These are phyloP conservation scores for Suhomyces tanzawaensis DNA, from an alignment of 805 yeast species.

Conservation along the genomic window DNA sequence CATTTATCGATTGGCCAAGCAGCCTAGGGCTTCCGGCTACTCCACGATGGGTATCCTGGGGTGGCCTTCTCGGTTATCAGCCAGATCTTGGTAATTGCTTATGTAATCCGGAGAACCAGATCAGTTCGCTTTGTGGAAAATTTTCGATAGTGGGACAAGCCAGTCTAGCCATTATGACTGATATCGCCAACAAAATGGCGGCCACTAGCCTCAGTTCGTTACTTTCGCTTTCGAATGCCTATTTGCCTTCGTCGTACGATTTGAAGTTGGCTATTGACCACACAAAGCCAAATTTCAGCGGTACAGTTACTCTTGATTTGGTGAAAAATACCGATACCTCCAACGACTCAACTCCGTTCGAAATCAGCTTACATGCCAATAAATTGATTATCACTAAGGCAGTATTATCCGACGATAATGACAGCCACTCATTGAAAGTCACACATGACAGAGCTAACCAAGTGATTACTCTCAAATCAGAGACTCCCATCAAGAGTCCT, in stretches of 20 bases:
- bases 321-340: slow-evolving; percentile 18
- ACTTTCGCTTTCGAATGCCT: slow-evolving; percentile 31
- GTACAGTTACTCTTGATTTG: slow-evolving; percentile 34
- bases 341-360: slow-evolving; percentile 8
- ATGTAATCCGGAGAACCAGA: no score
- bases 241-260: slow-evolving; percentile 39
- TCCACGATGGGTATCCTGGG: not conserved
- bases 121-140: not conserved
- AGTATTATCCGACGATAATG: slow-evolving; percentile 15
- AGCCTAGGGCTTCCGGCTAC: no score
- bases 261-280: slow-evolving; percentile 41
- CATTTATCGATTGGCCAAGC: no score
- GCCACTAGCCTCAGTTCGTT: slow-evolving; percentile 3
- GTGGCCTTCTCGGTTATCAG: not conserved
- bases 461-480: slow-evolving; percentile 26
- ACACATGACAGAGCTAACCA: slow-evolving; percentile 42
- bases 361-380: slow-evolving; percentile 38
- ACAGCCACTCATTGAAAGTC: slow-evolving; percentile 21
- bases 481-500: slow-evolving; percentile 11
- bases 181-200: not conserved
- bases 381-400: slow-evolving; percentile 41
- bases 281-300: slow-evolving; percentile 47
- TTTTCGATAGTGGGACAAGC: not conserved
- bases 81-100: no score
- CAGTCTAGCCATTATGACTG: not conserved